A percentile compares a stretch with the other conserved stretches of the same genome.
Conservation (phyloP, 768 basidiomycete genomes). For the Kwoniella dendrophila region DNA sequence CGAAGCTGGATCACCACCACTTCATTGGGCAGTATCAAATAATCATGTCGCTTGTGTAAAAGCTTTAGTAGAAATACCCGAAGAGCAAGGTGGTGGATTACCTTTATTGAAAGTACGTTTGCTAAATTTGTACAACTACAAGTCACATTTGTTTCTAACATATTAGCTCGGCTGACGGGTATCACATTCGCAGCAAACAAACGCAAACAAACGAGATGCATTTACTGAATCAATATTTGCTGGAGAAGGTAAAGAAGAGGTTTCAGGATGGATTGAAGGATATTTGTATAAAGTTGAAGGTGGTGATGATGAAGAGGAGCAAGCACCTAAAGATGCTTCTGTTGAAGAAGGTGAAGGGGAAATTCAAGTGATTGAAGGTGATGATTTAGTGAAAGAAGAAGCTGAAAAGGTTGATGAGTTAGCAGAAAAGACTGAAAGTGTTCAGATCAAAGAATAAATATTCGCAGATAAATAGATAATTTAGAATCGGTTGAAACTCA, state of each 20-base stretch:
- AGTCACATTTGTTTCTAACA: too few species aligned
- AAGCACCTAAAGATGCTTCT: conserved; percentile 71
- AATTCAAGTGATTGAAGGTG: conserved; percentile 75
- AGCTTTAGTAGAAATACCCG: conserved; percentile 46
- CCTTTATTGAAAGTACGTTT: conserved; percentile 47
- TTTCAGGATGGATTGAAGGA: conserved; percentile 56
- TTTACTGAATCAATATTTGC: conserved; percentile 52
- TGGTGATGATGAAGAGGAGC: conserved; percentile 74
- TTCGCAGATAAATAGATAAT: neutral
- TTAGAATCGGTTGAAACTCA: too few species aligned
- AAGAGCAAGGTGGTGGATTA: conserved; percentile 53
- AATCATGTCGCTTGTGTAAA: conserved; percentile 63
- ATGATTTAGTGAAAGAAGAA: conserved; percentile 72
- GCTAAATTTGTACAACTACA: conserved; percentile 55
- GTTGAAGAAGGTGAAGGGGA: conserved; percentile 72
- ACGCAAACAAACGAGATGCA: conserved; percentile 48
- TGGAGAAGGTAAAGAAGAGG: conserved; percentile 55
- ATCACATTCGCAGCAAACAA: conserved; percentile 38
- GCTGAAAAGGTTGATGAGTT: conserved; percentile 45
- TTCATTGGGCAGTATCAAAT: conserved; percentile 92
- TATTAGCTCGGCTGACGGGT: too few species aligned
- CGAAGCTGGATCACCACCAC: conserved; percentile 72
- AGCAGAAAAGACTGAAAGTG: conserved; percentile 34
- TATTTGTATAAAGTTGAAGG: conserved; percentile 71
- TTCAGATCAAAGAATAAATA: conserved; percentile 18